phyloP scores from a whole-genome alignment of 192 early-diverging fungal genomes.

The Backusella parvicylindrica region DNA sequence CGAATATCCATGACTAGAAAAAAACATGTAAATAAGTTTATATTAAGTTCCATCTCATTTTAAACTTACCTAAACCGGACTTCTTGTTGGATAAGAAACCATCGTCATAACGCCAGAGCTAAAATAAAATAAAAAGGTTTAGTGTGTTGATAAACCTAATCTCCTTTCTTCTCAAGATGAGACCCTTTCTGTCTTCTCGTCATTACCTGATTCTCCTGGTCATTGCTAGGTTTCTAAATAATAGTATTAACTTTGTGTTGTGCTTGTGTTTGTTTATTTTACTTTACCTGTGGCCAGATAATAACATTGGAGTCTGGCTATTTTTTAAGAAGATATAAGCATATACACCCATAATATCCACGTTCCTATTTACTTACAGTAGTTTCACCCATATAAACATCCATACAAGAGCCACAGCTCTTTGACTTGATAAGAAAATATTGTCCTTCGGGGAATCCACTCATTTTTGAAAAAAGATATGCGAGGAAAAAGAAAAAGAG shows the following conservation, averaged over 20 bases:
- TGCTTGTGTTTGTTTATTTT: not conserved
- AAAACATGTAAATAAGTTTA: not conserved
- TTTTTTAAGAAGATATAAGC: not conserved
- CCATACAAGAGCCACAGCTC: constrained; percentile 12
- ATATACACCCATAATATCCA: not conserved
- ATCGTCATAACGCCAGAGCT: constrained; percentile 24
- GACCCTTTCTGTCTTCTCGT: not conserved
- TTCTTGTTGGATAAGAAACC: constrained; percentile 29
- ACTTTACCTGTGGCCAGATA: constrained; percentile 19
- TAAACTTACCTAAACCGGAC: constrained; percentile 19
- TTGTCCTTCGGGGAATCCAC: constrained; percentile 2
- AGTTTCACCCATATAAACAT: constrained; percentile 22
- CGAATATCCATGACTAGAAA: constrained; percentile 23
- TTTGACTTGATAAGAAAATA: constrained; percentile 23
- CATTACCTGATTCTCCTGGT: constrained; percentile 20
- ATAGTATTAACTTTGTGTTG: not conserved
- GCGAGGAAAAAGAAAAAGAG: not conserved
- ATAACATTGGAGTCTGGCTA: constrained; percentile 21
- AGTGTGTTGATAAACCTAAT: not conserved
- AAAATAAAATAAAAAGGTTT: not conserved
- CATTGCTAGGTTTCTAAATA: constrained; percentile 16
- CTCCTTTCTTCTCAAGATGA: not conserved
- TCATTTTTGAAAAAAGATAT: constrained; percentile 1
- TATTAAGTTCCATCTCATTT: not conserved
- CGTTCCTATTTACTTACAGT: constrained; percentile 1